These are phyloP conservation scores for Lactarius sp. DNA, from an alignment of 768 basidiomycete species.

Conservation along the genomic window DNA sequence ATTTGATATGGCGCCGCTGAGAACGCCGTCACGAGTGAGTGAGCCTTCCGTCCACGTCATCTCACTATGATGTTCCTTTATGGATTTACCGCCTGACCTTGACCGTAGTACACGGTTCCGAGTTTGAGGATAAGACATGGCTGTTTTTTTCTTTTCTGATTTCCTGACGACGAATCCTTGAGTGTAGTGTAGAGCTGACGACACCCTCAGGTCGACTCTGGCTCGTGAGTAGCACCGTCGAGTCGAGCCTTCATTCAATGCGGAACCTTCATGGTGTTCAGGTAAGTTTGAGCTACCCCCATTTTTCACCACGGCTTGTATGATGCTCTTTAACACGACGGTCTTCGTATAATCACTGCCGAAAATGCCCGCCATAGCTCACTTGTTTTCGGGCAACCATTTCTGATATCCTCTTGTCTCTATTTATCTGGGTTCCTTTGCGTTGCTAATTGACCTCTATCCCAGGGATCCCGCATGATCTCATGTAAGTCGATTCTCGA, in stretches of 20 bases:
- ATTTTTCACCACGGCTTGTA: conserved; percentile 28
- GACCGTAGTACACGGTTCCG: conserved; percentile 33
- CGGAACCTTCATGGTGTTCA: background rate
- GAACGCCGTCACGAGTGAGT: conserved; percentile 28
- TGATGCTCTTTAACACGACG: conserved; percentile 84
- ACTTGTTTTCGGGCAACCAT: conserved; percentile 70
- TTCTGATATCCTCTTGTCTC: conserved; percentile 42
- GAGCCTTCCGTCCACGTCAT: conserved; percentile 30
- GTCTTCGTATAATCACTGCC: conserved; percentile 82
- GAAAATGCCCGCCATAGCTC: conserved; percentile 95
- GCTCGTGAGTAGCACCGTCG: too few relatives aligned
- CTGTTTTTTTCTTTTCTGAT: conserved; percentile 70
- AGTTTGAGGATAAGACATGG: conserved; percentile 71
- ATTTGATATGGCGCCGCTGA: background rate
- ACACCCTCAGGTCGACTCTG: background rate
- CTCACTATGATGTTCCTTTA: conserved; percentile 50
- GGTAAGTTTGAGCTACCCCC: background rate
- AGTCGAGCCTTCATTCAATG: background rate
- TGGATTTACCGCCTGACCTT: conserved; percentile 86
- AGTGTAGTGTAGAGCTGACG: background rate
- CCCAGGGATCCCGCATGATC: background rate
- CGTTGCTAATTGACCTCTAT: background rate
- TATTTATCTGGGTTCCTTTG: background rate
- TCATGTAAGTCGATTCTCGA: background rate
- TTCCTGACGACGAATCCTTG: conserved; percentile 9